Base-by-base conservation (phyloP, 148 eudicot genomes). In the Diospyros kaki region DNA sequence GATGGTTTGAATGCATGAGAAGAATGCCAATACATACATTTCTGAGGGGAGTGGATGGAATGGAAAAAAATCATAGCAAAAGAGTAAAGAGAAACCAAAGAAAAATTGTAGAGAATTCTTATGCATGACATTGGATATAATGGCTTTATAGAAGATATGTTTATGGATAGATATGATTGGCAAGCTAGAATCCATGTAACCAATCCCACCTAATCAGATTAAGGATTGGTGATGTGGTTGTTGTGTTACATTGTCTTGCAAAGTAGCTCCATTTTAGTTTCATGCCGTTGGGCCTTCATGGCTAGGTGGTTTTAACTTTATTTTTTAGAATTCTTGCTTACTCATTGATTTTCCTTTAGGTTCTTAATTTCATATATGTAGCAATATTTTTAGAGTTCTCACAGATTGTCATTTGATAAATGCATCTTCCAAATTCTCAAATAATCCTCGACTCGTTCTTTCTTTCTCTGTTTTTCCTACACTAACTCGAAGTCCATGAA, bases 271-370 rank as follows among this genome's bases (percentile, higher is more conserved):
- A 5, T 28, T 13, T 3, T 13, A 53, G 60, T 52, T 28, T 17
- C 28, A 41, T 28, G 42, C 38, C 12, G 13, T 69, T 17, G 13
- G 58, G 40, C 45, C 12, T 69, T 59, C 15, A 5, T 69, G 59
- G 43, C 10, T 53, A 52, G 60, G 72, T 6, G 72, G 17, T 12
- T 13, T 53, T 28, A 28, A 28, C 28, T 28, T 28, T 28, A 28
- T 45, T 70, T 70, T 53, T 70, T 48, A 28, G 60, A 38, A 60
- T 60, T 70, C 28, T 13, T 13, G 9, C 66, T 38, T 62, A 62
- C 40, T 62, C 44, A 43, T 18, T 62, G 13, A 38, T 62, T 38
- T 38, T 62, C 28, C 28, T 62, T 70, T 54, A 3, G 48, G 44
- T 62, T 62, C 63, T 59, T n/a, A 18, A 18, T 8, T 58, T 2